phyloP scores from a whole-genome alignment of 2,329 filamentous ascomycete species.

The Botrytis fabae region DNA sequence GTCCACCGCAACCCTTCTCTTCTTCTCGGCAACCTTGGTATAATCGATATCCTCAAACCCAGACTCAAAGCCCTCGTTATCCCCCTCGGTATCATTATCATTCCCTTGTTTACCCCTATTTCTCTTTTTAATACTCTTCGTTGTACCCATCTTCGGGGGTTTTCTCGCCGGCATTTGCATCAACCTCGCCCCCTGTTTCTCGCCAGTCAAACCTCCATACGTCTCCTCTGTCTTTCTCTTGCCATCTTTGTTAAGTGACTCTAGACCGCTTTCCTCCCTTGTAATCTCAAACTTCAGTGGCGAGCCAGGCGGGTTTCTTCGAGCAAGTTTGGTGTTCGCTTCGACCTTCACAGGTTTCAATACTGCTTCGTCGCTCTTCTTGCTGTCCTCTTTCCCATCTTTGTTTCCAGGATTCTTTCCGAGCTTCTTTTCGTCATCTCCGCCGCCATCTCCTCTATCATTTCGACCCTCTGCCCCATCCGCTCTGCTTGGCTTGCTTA shows the following conservation, averaged over 20 bases:
- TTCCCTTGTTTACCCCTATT: background rate
- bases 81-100: background rate
- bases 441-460: background rate
- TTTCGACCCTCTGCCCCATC: background rate
- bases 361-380: background rate
- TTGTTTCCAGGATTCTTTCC: background rate
- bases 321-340: background rate
- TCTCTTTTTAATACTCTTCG: too few species aligned
- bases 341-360: background rate
- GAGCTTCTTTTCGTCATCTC: background rate
- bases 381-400: background rate
- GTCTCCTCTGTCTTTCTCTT: constrained; percentile 1
- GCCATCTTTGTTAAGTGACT: background rate
- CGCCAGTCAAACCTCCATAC: background rate
- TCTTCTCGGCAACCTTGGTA: background rate
- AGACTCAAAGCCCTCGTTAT: background rate
- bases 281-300: background rate
- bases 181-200: background rate
- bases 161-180: constrained; percentile 7
- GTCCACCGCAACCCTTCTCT: background rate
- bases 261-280: background rate
- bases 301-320: background rate
- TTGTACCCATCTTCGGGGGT: background rate
- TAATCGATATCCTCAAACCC: constrained; percentile 11
- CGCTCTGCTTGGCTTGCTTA: background rate